Evolutionary conservation across 495 filamentous ascomycete genomes (phyloP).

Genomic region (Hypoxylon lienhwacheense): DNA sequence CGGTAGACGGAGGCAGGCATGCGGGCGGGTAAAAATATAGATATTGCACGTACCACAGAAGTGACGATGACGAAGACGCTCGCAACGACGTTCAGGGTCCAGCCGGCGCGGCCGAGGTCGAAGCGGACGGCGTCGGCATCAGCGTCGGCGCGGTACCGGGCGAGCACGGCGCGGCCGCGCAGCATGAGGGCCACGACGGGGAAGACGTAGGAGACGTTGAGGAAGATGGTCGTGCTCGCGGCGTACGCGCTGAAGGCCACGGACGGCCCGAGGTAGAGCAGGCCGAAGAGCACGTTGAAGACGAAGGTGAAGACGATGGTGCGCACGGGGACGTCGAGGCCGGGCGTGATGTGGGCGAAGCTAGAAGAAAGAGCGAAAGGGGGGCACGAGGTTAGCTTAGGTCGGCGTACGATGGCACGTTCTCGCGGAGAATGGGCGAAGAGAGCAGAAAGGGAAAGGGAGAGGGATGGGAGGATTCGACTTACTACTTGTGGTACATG

Average conservation of each 20-base stretch:
- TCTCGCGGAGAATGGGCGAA: not conserved
- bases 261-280: constrained; percentile 39
- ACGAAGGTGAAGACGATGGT: constrained; percentile 39
- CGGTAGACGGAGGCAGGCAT: not conserved
- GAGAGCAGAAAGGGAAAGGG: not conserved
- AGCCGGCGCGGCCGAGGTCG: constrained; percentile 30
- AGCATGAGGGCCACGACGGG: constrained; percentile 38
- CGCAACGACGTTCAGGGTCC: constrained; percentile 32
- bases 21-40: no score
- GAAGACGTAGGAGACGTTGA: constrained; percentile 41
- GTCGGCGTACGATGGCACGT: no score
- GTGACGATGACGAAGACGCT: constrained; percentile 39
- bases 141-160: constrained; percentile 22
- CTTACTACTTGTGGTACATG: constrained; percentile 45
- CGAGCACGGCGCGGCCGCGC: constrained; percentile 34
- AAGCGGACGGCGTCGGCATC: constrained; percentile 29
- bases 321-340: constrained; percentile 38
- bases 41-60: constrained; percentile 35
- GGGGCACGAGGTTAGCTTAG: not conserved
- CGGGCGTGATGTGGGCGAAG: constrained; percentile 37
- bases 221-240: constrained; percentile 41
- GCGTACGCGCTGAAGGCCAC: constrained; percentile 42
- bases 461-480: not conserved
- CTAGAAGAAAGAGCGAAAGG: no score
- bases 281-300: constrained; percentile 42